Base-by-base conservation (phyloP, 1,284 basidiomycete species). In the Erythrobasidium hasegawianum region DNA sequence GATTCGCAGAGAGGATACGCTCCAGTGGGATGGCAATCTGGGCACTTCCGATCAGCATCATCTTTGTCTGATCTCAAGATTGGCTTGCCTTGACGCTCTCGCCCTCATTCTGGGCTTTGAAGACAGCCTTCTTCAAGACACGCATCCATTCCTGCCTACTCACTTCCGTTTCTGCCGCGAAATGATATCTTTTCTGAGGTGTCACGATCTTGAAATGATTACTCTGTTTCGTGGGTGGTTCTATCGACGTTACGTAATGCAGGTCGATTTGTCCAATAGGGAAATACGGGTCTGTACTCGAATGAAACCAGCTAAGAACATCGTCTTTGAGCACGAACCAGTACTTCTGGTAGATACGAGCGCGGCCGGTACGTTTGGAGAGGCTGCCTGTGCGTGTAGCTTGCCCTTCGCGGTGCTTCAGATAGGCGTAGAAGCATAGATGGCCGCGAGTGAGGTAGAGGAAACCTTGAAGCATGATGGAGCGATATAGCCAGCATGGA, bases 231-330 rank as follows among this genome's bases (percentile, higher is more conserved):
- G 18, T 84, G 83, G 13, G 83, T 76, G 1, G 79, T 68, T 97
- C 93, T 74, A 94, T 92, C 22, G 86, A 85, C 40, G 90, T 87
- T 1, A 90, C 89, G 77, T 97, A 96, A 69, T 93, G 89, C 33
- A 98, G 80, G 73, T 96, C 91, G 38, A 96, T 83, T 66, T 96
- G 93, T 22, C 93, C 95, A 71, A 93, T 89, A 7, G 94, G 90
- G 77, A 98, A 97, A 78, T 97, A 98, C 0, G 92, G 93, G 72
- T 97, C 92, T 86, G 88, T 86, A 50, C 90, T 89, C n/a, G 88
- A 90, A 69, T 90, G 88, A 76, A 90, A 96, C 94, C 94, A 97
- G 16, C 89, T 91, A 40, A 97, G 79, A 0, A 90, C 89, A 73
- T 92, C 90, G 71, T 96, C 93, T 82, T 90, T 92, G 53, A 97